Evolutionary conservation across 2,329 filamentous ascomycete genomes (phyloP).

Genomic region (Penicillium sp.): DNA sequence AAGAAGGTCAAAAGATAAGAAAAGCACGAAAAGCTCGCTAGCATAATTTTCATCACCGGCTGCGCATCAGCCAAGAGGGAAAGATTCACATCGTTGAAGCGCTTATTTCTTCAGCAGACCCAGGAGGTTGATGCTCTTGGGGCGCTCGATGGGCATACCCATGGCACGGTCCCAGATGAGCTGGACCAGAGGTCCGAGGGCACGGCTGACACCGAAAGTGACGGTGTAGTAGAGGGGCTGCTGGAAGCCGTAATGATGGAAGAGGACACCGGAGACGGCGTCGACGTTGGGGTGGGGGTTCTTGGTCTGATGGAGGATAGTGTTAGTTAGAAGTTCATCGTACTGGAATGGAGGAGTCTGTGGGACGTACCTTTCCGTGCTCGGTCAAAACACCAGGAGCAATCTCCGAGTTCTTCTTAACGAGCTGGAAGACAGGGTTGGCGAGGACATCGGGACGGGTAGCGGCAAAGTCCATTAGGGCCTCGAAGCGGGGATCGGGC

Average conservation of each 20-base stretch:
- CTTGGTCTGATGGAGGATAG: slow-evolving; percentile 65
- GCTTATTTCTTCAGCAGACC: slow-evolving; percentile 68
- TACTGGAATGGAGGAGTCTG: not conserved
- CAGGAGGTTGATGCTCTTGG: slow-evolving; percentile 94
- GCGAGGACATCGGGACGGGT: slow-evolving; percentile 79
- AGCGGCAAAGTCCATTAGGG: slow-evolving; percentile 92
- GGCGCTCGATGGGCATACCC: slow-evolving; percentile 92
- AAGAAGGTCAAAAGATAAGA: not conserved
- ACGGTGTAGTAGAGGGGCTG: slow-evolving; percentile 93
- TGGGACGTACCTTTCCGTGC: slow-evolving; percentile 72
- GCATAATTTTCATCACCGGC: slow-evolving; percentile 14
- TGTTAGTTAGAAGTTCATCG: not conserved
- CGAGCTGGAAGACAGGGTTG: slow-evolving; percentile 90
- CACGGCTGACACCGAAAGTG: slow-evolving; percentile 67
- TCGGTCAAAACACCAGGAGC: slow-evolving; percentile 87
- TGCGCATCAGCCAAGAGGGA: not conserved
- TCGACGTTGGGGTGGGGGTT: slow-evolving; percentile 98
- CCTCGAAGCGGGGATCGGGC: slow-evolving; percentile 94
- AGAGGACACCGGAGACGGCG: slow-evolving; percentile 86
- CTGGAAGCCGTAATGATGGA: slow-evolving; percentile 97
- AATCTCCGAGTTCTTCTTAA: slow-evolving; percentile 89
- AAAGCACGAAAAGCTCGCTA: slow-evolving; percentile 7
- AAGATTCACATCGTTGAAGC: not conserved
- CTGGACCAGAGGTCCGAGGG: slow-evolving; percentile 85
- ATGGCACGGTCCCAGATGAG: slow-evolving; percentile 94